Evolutionary conservation across 768 basidiomycete species (phyloP), one percentile per base, ranked within the genome.

Genomic region (Macrolepiota dolichaula): DNA sequence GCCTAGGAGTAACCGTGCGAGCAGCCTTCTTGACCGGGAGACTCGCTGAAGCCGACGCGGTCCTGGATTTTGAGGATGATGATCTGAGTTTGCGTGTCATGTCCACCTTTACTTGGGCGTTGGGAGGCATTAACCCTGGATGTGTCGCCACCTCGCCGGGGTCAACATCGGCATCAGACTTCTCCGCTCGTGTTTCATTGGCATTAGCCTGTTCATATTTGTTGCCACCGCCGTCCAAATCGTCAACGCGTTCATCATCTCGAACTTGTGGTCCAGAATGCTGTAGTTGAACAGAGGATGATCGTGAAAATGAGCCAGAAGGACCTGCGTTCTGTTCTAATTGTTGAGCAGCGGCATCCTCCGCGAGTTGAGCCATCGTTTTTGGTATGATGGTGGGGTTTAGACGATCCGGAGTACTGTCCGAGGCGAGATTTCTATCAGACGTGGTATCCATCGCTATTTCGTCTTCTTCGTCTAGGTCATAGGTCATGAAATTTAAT

Each of bases 401-500:
- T 24, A 25, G 15, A 9, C 19, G n/a, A 38, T 25, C 10, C 32
- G 36, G 42, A 35, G 35, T 52, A 5, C 55, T 62, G 46, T 60
- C 51, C 4, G 50, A 13, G 17, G 44, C 53, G 13, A 32, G 29
- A 32, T 32, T 32, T 7, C 19, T 35, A 53, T 47, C 35, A 47
- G 42, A 44, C 35, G 32, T 49, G 40, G 32, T 27, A 37, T 51
- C 25, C 22, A 52, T 51, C 13, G 25, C 36, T 36, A 40, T 15
- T 35, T 38, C 54, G 36, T 50, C 50, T 2, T 65, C 57, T 22
- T 65, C 62, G 6, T 75, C 76, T 6, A 78, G 66, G 60, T 78
- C 73, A 61, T 76, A 76, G 0, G 74, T 75, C 24, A 63, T 59
- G 54, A 69, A 70, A 40, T 75, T 73, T 3, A 62, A 68, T 7